Evolutionary conservation across 176 grass and related monocot genomes (phyloP), one percentile per base, ranked within the genome.

Genomic region (Raddia guianensis): DNA sequence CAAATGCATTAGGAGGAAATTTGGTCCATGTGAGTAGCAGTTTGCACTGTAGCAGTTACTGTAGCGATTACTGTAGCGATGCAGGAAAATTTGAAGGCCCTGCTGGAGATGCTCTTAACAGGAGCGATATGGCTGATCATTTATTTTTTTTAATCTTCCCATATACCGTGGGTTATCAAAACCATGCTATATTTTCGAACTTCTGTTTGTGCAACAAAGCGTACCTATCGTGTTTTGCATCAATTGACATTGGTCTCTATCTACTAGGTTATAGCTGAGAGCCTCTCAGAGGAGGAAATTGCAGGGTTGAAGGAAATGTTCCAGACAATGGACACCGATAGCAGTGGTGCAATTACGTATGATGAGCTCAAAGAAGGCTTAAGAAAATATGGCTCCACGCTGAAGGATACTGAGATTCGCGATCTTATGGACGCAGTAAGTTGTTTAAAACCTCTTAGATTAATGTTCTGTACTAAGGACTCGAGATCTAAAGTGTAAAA

Each of bases 251-350:
- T 44, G 9, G 35, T 73, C 43, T 45, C 71, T 48, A 68, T 82
- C 33, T 83, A 76, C 34, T 73, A 99, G 97, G 97, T 99, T 21
- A 99, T 99, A 84, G 97, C 97, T 77, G 92, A 99, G 82, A 93
- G 97, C 61, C 89, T 99, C 71, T 99, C 97, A 84, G 97, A 99
- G 76, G 97, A 99, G 77, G 97, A 99, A 84, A 99, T 99, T 89
- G 97, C 97, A 75, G 97, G 97, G 72, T 79, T 99, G 72, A 99
- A 90, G 87, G 84, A 96, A 89, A 99, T 99, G 97, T 99, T 99
- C 78, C 88, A 86, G 75, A 88, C 93, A 60, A 99, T 99, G 97
- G 97, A 99, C 73, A 86, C 97, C 21, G 97, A 99, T 62, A 93
- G 90, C 75, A 99, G 97, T 76, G 97, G 97, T 82, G 93, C 97